Evolutionary conservation across 306 rosid genomes (phyloP), one percentile per base, ranked within the genome.

Genomic region (Cicer bijugum): DNA sequence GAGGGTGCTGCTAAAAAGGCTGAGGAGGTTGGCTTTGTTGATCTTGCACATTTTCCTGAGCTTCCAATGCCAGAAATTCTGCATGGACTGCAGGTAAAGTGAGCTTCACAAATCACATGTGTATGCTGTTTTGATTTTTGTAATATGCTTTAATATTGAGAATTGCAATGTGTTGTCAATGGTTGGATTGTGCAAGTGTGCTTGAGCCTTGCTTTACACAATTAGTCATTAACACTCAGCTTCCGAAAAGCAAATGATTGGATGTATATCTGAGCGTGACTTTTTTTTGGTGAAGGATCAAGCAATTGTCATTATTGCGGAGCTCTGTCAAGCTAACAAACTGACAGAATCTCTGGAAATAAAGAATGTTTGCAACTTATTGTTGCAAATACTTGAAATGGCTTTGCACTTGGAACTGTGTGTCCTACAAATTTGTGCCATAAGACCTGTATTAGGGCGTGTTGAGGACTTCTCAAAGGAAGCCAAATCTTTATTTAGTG

Each of bases 1-100:
- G 95, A 91, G 78, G 89, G 96, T 67, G 98, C 98, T 77, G 86
- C 93, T 76, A 86, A 75, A 87, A 87, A 92, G 85, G 96, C 97
- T 6, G 91, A 91, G 89, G 98, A 91, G 82, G 91, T 86, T 65
- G 97, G 97, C 12, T 91, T 84, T 81, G 87, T 94, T 71, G 98
- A 94, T 86, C 92, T 88, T 81, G 88, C 96, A 55, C 91, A 88
- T 88, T 94, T 94, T 88, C 97, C 97, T 6, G 95, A 91, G 85
- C 96, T 94, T 71, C 98, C 97, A 6, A 87, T 91, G 97, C 98
- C 92, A 67, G 98, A 91, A 80, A 94, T 94, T 75, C 85, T 91
- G 83, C 96, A 94, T 57, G 98, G 97, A 52, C 81, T 91, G 70
- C 97, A 91, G 95, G 98, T 89, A 83, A 39, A 37, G 6, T 19